Conservation (phyloP, 2,329 filamentous ascomycete genomes). For the Fusarium protoensiforme region DNA sequence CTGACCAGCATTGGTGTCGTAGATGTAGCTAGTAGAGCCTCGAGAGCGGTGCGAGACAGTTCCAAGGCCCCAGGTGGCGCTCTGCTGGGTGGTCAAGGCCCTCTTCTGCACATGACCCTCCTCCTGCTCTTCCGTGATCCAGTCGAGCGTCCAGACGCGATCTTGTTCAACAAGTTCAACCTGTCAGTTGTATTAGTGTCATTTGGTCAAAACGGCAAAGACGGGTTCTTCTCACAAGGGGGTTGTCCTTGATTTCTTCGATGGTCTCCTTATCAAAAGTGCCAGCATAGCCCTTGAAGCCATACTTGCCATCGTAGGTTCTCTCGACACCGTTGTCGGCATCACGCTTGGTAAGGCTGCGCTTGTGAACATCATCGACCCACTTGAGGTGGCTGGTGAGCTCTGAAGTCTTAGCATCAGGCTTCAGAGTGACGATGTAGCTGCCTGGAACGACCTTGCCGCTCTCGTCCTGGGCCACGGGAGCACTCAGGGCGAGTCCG, state of each 20-base stretch:
- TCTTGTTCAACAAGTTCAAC: conserved; percentile 47
- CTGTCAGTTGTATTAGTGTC: conserved; percentile 23
- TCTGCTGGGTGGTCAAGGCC: conserved; percentile 43
- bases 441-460: conserved; percentile 50
- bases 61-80: conserved; percentile 48
- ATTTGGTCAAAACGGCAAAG: not conserved
- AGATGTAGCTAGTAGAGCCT: conserved; percentile 55
- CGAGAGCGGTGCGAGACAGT: conserved; percentile 45
- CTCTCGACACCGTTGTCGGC: conserved; percentile 48
- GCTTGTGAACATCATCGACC: conserved; percentile 64
- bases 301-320: conserved; percentile 44
- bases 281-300: conserved; percentile 56
- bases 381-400: conserved; percentile 61
- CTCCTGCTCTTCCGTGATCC: conserved; percentile 28
- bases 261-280: conserved; percentile 55
- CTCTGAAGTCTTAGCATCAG: conserved; percentile 54
- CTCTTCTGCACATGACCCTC: conserved; percentile 36
- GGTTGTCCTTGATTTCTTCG: conserved; percentile 52
- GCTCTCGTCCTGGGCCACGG: conserved; percentile 31
- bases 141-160: conserved; percentile 43
- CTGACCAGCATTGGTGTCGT: conserved; percentile 56
- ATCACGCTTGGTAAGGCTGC: conserved; percentile 61
- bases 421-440: conserved; percentile 73
- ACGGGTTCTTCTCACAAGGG: conserved; percentile 50
- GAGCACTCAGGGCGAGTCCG: conserved; percentile 33